These are phyloP conservation scores for Suillus occidentalis DNA, from an alignment of 768 basidiomycete species.

Conservation along the genomic window DNA sequence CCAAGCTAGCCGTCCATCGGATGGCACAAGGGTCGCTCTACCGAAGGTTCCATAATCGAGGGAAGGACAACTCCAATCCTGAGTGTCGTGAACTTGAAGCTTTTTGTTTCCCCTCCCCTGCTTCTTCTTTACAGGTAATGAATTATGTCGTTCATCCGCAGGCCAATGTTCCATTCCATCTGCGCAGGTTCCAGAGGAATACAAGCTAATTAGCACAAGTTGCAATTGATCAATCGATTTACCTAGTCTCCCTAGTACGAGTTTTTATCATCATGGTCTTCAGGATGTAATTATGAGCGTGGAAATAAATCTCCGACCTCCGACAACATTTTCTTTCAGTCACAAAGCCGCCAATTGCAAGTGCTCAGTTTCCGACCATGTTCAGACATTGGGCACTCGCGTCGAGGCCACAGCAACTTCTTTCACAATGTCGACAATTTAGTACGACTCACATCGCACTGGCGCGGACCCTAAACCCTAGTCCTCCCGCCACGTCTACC, in stretches of 20 bases:
- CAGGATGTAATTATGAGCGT: slow-evolving; percentile 11
- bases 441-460: slow-evolving; percentile 42
- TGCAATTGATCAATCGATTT: background rate
- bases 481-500: slow-evolving; percentile 26
- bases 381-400: slow-evolving; percentile 51
- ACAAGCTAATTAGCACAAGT: background rate
- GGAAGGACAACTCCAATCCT: slow-evolving; percentile 47
- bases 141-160: slow-evolving; percentile 42
- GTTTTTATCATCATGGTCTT: too few species aligned
- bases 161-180: slow-evolving; percentile 85
- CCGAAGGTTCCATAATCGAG: slow-evolving; percentile 57
- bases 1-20: slow-evolving; percentile 53
- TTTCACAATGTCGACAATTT: slow-evolving; percentile 38
- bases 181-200: slow-evolving; percentile 20
- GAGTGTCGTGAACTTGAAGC: slow-evolving; percentile 26
- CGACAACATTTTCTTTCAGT: slow-evolving; percentile 10
- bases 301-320: background rate
- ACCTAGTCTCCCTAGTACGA: too few species aligned
- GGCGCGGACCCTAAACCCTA: slow-evolving; percentile 24
- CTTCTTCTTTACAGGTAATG: slow-evolving; percentile 7
- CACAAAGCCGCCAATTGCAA: background rate
- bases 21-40: slow-evolving; percentile 53
- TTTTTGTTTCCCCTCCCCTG: slow-evolving; percentile 32
- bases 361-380: slow-evolving; percentile 36
- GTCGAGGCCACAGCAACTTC: slow-evolving; percentile 37